These are phyloP conservation scores for Naganishia sp. DNA, from an alignment of 1,284 basidiomycete species.

Conservation along the genomic window DNA sequence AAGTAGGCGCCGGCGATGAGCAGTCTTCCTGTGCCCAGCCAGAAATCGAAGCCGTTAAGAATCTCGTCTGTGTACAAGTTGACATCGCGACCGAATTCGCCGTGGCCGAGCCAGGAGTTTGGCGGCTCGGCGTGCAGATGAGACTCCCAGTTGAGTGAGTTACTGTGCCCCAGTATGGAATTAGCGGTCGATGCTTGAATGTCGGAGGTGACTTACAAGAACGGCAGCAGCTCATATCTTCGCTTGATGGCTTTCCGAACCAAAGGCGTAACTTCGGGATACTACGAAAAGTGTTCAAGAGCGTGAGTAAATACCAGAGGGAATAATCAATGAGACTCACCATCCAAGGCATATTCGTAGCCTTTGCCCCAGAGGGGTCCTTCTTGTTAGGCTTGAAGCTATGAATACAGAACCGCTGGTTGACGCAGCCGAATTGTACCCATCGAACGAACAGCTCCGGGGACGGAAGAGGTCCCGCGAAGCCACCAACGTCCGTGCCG, in stretches of 20 bases:
- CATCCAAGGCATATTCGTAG: constrained; percentile 57
- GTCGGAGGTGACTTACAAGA: constrained; percentile 39
- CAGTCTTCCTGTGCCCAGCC: constrained; percentile 54
- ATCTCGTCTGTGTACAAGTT: constrained; percentile 48
- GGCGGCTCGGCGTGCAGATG: constrained; percentile 50
- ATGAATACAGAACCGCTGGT: constrained; percentile 54
- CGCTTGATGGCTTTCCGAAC: constrained; percentile 54
- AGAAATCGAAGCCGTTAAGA: constrained; percentile 55
- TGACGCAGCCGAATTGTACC: constrained; percentile 54
- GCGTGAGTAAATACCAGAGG: constrained; percentile 14
- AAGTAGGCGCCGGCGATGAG: constrained; percentile 51
- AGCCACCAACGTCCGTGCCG: constrained; percentile 54
- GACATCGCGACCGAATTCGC: constrained; percentile 52
- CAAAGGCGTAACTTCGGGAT: constrained; percentile 53
- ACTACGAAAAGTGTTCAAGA: constrained; percentile 34
- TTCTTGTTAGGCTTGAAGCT: constrained; percentile 55
- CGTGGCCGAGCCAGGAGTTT: constrained; percentile 54
- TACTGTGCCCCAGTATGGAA: constrained; percentile 35
- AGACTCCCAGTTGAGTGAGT: constrained; percentile 54
- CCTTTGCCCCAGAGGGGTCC: constrained; percentile 48
- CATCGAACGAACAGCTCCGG: constrained; percentile 55
- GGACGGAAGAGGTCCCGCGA: constrained; percentile 53
- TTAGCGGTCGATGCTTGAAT: not conserved
- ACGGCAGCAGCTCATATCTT: constrained; percentile 54
- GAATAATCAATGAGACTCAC: constrained; percentile 34